phyloP scores from a whole-genome alignment of 1,284 basidiomycete genomes.

The Cryptococcus sp. region DNA sequence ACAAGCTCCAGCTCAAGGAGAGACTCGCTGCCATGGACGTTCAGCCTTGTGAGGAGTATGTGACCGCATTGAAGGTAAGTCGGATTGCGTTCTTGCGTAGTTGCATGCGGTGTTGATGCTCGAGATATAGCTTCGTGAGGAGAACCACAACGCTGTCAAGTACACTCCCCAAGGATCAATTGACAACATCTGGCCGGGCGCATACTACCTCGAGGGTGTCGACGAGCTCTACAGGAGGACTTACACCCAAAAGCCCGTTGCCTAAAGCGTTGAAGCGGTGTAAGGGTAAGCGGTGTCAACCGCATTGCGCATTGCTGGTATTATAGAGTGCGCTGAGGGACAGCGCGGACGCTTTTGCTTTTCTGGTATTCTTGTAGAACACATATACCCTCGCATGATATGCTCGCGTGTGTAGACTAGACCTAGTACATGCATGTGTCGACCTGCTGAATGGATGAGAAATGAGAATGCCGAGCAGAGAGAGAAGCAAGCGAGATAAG shows the following conservation, averaged over 20 bases:
- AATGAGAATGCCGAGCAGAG: too few relatives aligned
- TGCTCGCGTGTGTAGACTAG: too few relatives aligned
- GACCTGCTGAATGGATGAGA: too few relatives aligned
- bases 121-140: conserved; percentile 74
- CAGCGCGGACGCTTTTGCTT: too few relatives aligned
- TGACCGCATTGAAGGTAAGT: conserved; percentile 70
- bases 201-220: conserved; percentile 90
- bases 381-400: too few relatives aligned
- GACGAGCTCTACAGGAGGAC: conserved; percentile 92
- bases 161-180: conserved; percentile 84
- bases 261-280: conserved; percentile 3
- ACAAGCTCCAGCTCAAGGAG: conserved; percentile 76
- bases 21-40: conserved; percentile 85
- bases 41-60: conserved; percentile 83
- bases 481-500: too few relatives aligned
- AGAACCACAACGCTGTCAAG: conserved; percentile 89
- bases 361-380: too few relatives aligned
- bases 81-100: background rate
- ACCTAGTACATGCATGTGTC: too few relatives aligned
- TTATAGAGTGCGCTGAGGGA: background rate
- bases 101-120: background rate
- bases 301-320: background rate
- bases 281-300: background rate
- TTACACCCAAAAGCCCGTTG: conserved; percentile 59
- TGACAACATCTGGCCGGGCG: conserved; percentile 90